Percentiles rank a stretch among this genome's conserved stretches.
These are phyloP conservation scores for Senna siamea DNA, from an alignment of 306 rosid species.

Conservation along the genomic window DNA sequence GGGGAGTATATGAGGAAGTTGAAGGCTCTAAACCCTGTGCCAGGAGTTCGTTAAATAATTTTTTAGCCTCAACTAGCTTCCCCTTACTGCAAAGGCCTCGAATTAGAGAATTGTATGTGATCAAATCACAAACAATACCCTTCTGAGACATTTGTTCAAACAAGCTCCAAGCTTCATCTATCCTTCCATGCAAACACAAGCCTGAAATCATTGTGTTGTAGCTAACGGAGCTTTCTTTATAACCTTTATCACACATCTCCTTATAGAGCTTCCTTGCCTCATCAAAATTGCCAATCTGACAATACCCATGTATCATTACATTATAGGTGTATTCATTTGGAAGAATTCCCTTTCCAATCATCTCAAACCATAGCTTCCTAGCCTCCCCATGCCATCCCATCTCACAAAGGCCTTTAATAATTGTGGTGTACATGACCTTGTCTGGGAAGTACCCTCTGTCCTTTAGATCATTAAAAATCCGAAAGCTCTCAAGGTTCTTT, in stretches of 20 bases:
- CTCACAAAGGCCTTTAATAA: slow-evolving; percentile 64
- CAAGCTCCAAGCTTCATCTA: slow-evolving; percentile 56
- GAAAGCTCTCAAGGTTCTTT: slow-evolving; percentile 48
- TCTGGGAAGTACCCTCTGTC: slow-evolving; percentile 79
- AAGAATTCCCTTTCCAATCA: slow-evolving; percentile 65
- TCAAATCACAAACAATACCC: slow-evolving; percentile 54
- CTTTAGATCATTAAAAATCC: slow-evolving; percentile 71
- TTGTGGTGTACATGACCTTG: slow-evolving; percentile 72
- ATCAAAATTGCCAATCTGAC: slow-evolving; percentile 52
- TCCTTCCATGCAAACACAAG: slow-evolving; percentile 58
- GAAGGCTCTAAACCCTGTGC: slow-evolving; percentile 61
- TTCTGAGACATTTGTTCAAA: slow-evolving; percentile 65
- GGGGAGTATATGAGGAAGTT: slow-evolving; percentile 42
- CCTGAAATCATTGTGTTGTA: slow-evolving; percentile 60
- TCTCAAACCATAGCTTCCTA: slow-evolving; percentile 84
- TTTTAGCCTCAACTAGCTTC: slow-evolving; percentile 48
- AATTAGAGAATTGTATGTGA: slow-evolving; percentile 62
- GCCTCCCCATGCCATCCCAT: slow-evolving; percentile 58
- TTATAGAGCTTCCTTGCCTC: slow-evolving; percentile 54
- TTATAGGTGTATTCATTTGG: slow-evolving; percentile 71
- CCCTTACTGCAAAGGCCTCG: slow-evolving; percentile 56
- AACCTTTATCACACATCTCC: slow-evolving; percentile 69
- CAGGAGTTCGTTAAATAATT: slow-evolving; percentile 50
- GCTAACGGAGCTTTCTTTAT: slow-evolving; percentile 47
- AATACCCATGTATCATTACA: slow-evolving; percentile 58